Evolutionary conservation across 129 eudicot species (phyloP).

Genomic region (Chrysanthemum seticuspe): DNA sequence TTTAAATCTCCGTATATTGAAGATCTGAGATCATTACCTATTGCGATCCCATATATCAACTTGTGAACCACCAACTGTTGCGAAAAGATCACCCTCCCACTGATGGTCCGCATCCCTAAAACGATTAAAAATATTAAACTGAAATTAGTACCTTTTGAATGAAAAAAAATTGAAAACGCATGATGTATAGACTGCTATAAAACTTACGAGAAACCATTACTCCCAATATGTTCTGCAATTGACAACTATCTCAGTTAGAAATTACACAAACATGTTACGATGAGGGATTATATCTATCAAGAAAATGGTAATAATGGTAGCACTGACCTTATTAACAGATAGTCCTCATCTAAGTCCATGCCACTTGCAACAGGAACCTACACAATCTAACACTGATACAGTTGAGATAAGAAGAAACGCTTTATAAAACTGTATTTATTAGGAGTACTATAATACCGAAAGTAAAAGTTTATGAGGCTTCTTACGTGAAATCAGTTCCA

Average conservation of each 20-base stretch:
- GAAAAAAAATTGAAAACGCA: not conserved
- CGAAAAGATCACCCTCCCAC: slow-evolving; percentile 81
- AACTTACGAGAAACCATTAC: slow-evolving; percentile 70
- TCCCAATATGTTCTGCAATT: slow-evolving; percentile 64
- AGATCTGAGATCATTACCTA: slow-evolving; percentile 45
- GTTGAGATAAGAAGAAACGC: no score
- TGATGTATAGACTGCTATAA: not conserved
- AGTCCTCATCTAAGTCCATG: slow-evolving; percentile 39
- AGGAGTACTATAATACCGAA: no score
- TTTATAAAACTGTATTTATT: no score
- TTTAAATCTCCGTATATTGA: not conserved
- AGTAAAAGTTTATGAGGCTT: no score
- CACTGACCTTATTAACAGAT: slow-evolving; percentile 51
- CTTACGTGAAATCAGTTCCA: no score
- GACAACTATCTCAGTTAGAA: slow-evolving; percentile 45
- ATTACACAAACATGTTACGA: slow-evolving; percentile 19
- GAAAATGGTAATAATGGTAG: slow-evolving; percentile 2
- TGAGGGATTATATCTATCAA: slow-evolving; percentile 1
- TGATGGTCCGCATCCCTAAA: slow-evolving; percentile 91
- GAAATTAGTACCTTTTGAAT: not conserved
- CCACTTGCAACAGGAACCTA: slow-evolving; percentile 68
- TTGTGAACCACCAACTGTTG: slow-evolving; percentile 87
- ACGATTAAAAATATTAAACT: not conserved
- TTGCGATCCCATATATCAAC: slow-evolving; percentile 96
- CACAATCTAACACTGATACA: slow-evolving; percentile 92